phyloP scores from a whole-genome alignment of 2,329 filamentous ascomycete genomes.

The Fusarium pseudocircinatum region DNA sequence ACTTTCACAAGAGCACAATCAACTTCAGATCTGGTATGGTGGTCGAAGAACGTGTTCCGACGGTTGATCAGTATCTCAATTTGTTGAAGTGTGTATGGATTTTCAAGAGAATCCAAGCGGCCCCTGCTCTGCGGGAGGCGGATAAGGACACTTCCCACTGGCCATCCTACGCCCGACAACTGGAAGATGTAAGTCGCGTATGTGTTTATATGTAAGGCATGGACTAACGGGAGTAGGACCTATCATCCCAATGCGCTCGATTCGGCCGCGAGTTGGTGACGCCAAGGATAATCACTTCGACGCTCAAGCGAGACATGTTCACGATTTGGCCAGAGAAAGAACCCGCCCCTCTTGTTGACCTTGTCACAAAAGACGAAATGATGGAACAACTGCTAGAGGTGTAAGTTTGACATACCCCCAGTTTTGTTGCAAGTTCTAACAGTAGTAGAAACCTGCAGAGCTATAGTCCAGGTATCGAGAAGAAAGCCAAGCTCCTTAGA shows the following conservation, averaged over 20 bases:
- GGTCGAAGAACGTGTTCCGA: conserved; percentile 39
- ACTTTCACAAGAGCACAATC: conserved; percentile 42
- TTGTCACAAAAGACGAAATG: conserved; percentile 46
- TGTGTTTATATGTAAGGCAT: accelerated
- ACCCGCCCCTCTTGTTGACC: conserved; percentile 41
- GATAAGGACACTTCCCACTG: conserved; percentile 44
- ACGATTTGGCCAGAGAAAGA: conserved; percentile 46
- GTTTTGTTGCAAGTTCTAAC: not conserved
- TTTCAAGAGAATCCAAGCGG: conserved; percentile 33
- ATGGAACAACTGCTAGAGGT: conserved; percentile 47
- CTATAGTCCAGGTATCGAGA: conserved; percentile 29
- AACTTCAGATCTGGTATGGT: conserved; percentile 41
- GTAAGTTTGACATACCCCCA: conserved; percentile 9
- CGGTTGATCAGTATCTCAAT: conserved; percentile 45
- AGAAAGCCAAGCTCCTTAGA: conserved; percentile 41
- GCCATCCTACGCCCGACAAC: conserved; percentile 47
- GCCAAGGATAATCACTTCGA: conserved; percentile 29
- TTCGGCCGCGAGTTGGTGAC: conserved; percentile 44
- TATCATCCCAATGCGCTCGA: conserved; percentile 42
- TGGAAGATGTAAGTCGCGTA: conserved; percentile 44
- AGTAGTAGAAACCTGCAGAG: conserved; percentile 31
- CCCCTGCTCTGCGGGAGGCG: conserved; percentile 16
- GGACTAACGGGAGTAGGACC: conserved; percentile 35
- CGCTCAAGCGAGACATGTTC: conserved; percentile 39
- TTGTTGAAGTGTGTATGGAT: conserved; percentile 49